Evolutionary conservation across 2,329 filamentous ascomycete genomes (phyloP), one percentile per base, ranked within the genome.

Genomic region (Scedosporium apiospermum): DNA sequence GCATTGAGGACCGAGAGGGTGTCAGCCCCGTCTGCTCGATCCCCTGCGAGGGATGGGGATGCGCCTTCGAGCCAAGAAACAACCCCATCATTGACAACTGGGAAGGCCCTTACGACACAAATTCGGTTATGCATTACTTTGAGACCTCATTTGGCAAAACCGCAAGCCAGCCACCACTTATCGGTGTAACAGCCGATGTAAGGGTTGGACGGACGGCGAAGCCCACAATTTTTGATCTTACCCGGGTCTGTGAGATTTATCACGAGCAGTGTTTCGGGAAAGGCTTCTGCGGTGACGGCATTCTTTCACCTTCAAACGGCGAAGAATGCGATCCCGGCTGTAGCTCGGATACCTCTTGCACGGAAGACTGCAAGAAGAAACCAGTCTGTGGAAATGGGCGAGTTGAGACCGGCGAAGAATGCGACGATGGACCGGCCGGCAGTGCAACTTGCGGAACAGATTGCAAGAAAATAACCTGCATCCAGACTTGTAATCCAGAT

Each of bases 91-190:
- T 5, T 10, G 21, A 60, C 16, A 60, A 57, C 27, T 34, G 6
- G 38, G 34, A 23, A 7, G 57, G 55, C 26, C 18, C 60, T 1
- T 65, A 65, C 41, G 64, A 65, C 27, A 12, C 27, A 6, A 58
- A 49, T 9, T 65, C 62, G 10, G 42, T 64, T 4, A 65, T 65
- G 64, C 64, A 65, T 18, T 63, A 63, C 34, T 49, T 49, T 14
- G 44, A 49, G 44, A 21, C 16, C 16, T 5, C 44, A 7, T 49
- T 49, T 49, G 44, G n/a, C n/a, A 49, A 18, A 49, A 18, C 44
- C 4, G 16, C 44, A 21, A 49, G 44, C 21, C 44, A 49, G 44
- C 44, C 44, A n/a, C 44, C 44, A 10, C 44, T 49, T n/a, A 49
- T 49, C 3, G 44, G 44, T 7, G 44, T 49, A 18, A 49, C 44